Percentiles rank a stretch among this genome's conserved stretches.
Evolutionary conservation across 306 rosid genomes (phyloP).

Genomic region (Quercus aquifolioides): DNA sequence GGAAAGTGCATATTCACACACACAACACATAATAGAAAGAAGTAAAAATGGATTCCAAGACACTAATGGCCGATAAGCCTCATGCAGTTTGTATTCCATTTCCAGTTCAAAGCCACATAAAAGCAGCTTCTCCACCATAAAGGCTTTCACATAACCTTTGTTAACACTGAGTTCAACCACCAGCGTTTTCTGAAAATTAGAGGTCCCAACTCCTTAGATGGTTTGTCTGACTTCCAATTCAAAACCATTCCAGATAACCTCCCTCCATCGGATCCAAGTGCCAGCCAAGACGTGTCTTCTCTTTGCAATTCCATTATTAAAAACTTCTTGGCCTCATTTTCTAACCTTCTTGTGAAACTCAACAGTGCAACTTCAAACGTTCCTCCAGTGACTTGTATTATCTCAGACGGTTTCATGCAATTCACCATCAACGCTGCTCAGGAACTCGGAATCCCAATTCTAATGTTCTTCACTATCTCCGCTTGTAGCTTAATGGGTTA

Average conservation of each 20-base stretch:
- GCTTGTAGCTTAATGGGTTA: background rate
- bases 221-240: background rate
- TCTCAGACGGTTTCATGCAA: background rate
- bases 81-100: too few species aligned
- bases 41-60: too few species aligned
- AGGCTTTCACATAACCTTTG: too few species aligned
- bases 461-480: background rate
- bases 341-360: background rate
- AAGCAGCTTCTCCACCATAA: too few species aligned
- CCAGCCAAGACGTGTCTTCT: background rate
- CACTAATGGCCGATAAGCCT: too few species aligned
- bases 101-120: too few species aligned
- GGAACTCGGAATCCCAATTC: background rate
- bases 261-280: background rate
- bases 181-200: background rate
- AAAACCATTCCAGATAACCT: conserved; percentile 8
- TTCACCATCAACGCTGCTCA: background rate
- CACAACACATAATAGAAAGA: too few species aligned
- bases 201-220: background rate
- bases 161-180: background rate
- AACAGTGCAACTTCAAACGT: background rate
- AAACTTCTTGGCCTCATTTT: background rate
- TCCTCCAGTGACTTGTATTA: background rate
- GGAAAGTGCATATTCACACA: too few species aligned
- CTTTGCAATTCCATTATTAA: background rate